Percentiles rank a stretch among this genome's conserved stretches.
Conservation (phyloP, 768 basidiomycete genomes). For the Lactarius indigo region DNA sequence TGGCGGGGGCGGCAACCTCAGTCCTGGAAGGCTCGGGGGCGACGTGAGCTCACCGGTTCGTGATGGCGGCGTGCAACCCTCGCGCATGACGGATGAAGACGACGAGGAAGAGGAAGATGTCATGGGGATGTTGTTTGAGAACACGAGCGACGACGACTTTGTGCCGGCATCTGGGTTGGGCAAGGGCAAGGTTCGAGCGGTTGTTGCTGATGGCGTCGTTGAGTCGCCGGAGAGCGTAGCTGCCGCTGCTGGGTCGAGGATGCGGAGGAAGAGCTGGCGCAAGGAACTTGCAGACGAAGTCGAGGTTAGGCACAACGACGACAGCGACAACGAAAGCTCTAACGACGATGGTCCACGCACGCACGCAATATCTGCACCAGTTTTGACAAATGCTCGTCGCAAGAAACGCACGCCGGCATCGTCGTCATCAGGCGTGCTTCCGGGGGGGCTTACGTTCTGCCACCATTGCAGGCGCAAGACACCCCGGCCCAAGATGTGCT, state of each 20-base stretch:
- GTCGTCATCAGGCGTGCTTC: too few relatives aligned
- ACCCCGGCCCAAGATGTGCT: constrained; percentile 14
- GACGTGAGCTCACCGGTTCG: neutral
- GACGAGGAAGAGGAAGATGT: constrained; percentile 10
- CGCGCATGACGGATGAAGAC: neutral
- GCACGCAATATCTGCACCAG: neutral
- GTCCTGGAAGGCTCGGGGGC: constrained; percentile 1
- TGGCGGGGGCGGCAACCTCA: neutral
- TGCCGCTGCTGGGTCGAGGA: neutral
- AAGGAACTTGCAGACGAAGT: constrained; percentile 3
- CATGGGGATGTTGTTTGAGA: neutral
- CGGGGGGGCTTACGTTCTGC: neutral
- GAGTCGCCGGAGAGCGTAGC: neutral
- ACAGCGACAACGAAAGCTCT: neutral
- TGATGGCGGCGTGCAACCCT: neutral
- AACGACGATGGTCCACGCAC: neutral
- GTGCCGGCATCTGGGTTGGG: neutral
- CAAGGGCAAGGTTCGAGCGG: neutral
- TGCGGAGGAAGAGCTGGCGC: constrained; percentile 14
- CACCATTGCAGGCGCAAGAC: constrained; percentile 22
- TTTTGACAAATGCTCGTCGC: neutral
- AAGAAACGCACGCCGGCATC: neutral
- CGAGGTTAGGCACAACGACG: neutral
- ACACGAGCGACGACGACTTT: neutral
- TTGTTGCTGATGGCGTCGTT: neutral